A percentile compares a stretch with the other conserved stretches of the same genome.
Conservation (phyloP, 306 rosid genomes). For the Acmispon strigosus region DNA sequence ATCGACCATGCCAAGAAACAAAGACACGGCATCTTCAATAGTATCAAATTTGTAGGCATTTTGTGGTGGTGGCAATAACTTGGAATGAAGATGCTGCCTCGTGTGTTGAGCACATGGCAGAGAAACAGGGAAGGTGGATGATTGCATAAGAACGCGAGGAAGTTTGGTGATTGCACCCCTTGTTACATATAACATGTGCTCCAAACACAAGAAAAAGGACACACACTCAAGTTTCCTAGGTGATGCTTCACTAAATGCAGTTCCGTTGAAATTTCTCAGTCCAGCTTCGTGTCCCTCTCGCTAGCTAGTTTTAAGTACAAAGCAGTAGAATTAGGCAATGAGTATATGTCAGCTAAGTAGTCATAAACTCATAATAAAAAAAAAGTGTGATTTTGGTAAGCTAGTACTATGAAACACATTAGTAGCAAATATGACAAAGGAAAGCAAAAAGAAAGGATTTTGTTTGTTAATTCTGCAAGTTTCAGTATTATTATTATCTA, state of each 20-base stretch:
- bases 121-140: not conserved
- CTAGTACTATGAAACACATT: not conserved
- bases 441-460: no score
- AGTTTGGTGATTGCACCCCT: constrained; percentile 5
- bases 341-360: not conserved
- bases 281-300: not conserved
- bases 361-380: not conserved
- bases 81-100: not conserved
- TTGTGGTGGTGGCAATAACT: not conserved
- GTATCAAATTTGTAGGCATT: not conserved
- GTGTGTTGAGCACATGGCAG: not conserved
- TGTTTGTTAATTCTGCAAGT: no score
- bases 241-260: not conserved
- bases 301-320: not conserved
- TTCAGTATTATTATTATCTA: no score
- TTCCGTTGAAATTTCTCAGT: not conserved
- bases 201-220: no score
- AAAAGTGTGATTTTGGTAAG: no score
- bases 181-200: not conserved
- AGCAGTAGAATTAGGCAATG: not conserved
- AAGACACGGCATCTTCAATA: not conserved
- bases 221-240: no score
- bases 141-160: not conserved
- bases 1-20: not conserved
- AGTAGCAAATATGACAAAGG: not conserved